Evolutionary conservation across 192 early-diverging fungal genomes (phyloP).

Genomic region (Podila horticola): DNA sequence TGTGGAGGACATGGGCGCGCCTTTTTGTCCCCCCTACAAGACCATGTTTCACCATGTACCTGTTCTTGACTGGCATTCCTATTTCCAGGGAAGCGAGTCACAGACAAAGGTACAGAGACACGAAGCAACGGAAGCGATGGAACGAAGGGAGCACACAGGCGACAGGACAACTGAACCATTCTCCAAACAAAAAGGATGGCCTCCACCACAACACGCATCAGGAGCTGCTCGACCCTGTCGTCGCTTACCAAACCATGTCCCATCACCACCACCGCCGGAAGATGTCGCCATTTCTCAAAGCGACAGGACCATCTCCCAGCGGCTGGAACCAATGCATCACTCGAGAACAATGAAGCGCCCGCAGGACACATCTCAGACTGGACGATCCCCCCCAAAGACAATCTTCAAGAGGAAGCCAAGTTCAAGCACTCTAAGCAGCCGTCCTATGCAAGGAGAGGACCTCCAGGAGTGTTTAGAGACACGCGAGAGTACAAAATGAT

Average conservation of each 20-base stretch:
- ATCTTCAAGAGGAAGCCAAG: neutral
- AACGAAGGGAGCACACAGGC: too few relatives aligned
- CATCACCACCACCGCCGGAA: neutral
- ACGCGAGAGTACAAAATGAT: neutral
- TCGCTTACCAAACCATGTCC: constrained; percentile 1
- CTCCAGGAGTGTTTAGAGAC: neutral
- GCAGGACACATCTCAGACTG: neutral
- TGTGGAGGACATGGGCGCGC: too few relatives aligned
- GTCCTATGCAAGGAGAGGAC: neutral
- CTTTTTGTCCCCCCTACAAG: too few relatives aligned
- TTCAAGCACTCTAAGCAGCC: neutral
- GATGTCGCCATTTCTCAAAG: constrained; percentile 1
- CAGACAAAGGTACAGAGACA: neutral
- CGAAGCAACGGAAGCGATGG: neutral
- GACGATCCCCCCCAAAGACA: neutral
- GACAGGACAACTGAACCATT: too few relatives aligned
- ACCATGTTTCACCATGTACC: too few relatives aligned
- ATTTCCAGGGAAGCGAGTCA: neutral
- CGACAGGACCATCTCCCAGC: neutral
- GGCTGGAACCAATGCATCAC: neutral
- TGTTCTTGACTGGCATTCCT: too few relatives aligned
- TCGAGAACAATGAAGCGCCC: neutral
- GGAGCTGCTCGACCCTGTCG: neutral
- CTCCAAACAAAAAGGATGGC: neutral
- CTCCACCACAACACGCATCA: neutral